A percentile compares a stretch with the other conserved stretches of the same genome.
phyloP scores from a whole-genome alignment of 192 early-diverging fungal species.

The Coemansia aciculifera region DNA sequence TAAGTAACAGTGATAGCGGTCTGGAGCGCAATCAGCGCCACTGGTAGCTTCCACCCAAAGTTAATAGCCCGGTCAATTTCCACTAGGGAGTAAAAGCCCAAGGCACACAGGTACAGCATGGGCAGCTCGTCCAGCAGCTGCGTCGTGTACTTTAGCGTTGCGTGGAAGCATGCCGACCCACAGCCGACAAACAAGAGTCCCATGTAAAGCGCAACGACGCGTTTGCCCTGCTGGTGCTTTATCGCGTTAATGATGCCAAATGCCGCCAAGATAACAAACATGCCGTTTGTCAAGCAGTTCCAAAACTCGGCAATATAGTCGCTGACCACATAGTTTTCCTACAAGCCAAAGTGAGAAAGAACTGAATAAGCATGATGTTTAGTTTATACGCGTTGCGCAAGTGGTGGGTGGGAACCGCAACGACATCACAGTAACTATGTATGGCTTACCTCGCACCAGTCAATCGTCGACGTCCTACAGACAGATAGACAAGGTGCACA shows the following conservation, averaged over 20 bases:
- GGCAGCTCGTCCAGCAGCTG: constrained; percentile 80
- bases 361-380: not conserved
- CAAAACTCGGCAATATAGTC: constrained; percentile 78
- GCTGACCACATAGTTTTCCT: constrained; percentile 72
- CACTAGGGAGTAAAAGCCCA: constrained; percentile 46
- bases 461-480: constrained; percentile 62
- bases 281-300: constrained; percentile 70
- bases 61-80: constrained; percentile 37
- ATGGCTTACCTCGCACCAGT: constrained; percentile 73
- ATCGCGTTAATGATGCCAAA: constrained; percentile 58
- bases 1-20: constrained; percentile 56
- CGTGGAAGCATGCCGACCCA: constrained; percentile 69
- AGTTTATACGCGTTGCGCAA: not conserved
- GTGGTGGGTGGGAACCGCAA: not conserved
- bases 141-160: constrained; percentile 65
- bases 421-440: too few species aligned
- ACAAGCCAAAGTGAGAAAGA: not conserved
- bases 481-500: not conserved
- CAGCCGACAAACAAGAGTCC: constrained; percentile 62
- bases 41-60: constrained; percentile 42
- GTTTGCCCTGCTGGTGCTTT: constrained; percentile 51
- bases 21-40: constrained; percentile 46
- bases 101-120: constrained; percentile 59
- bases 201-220: constrained; percentile 54
- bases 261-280: constrained; percentile 59